These are phyloP conservation scores for Plasmopara muralis DNA, from an alignment of 352 stramenopile species.

Conservation along the genomic window DNA sequence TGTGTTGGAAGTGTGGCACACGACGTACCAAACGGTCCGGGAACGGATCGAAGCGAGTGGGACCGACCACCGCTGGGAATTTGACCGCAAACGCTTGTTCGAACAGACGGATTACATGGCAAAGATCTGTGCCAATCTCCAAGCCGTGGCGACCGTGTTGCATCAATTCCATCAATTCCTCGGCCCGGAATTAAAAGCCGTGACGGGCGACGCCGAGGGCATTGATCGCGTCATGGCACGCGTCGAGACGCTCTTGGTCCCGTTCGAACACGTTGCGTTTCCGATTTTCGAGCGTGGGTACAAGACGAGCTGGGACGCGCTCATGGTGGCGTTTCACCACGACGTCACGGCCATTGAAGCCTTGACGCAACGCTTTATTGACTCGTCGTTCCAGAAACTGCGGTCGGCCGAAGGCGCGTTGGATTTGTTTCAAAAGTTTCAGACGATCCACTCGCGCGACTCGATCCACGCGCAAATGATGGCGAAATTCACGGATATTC, in stretches of 20 bases:
- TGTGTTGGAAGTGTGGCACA: slow-evolving; percentile 90
- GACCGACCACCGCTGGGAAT: slow-evolving; percentile 94
- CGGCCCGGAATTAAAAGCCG: slow-evolving; percentile 91
- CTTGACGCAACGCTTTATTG: slow-evolving; percentile 93
- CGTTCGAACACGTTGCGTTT: slow-evolving; percentile 87
- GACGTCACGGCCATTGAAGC: slow-evolving; percentile 93
- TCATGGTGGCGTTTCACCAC: slow-evolving; percentile 92
- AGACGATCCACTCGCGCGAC: slow-evolving; percentile 93
- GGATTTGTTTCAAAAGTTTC: slow-evolving; percentile 95
- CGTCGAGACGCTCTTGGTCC: slow-evolving; percentile 78
- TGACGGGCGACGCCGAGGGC: slow-evolving; percentile 90
- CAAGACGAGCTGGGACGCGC: slow-evolving; percentile 91
- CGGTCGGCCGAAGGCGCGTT: slow-evolving; percentile 92
- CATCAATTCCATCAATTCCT: slow-evolving; percentile 96
- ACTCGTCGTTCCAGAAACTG: slow-evolving; percentile 94
- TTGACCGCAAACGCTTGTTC: slow-evolving; percentile 92
- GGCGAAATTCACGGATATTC: slow-evolving; percentile 95
- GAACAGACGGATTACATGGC: slow-evolving; percentile 96
- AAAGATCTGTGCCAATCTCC: slow-evolving; percentile 91
- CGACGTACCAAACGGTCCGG: slow-evolving; percentile 93
- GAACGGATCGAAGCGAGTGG: slow-evolving; percentile 91
- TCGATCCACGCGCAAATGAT: slow-evolving; percentile 97
- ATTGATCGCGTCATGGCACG: slow-evolving; percentile 92
- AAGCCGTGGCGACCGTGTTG: slow-evolving; percentile 89
- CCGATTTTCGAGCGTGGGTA: slow-evolving; percentile 92